Percentiles rank a stretch among this genome's conserved stretches.
phyloP scores from a whole-genome alignment of 73 alveolate genomes.

The Paramecium tetraurelia region DNA sequence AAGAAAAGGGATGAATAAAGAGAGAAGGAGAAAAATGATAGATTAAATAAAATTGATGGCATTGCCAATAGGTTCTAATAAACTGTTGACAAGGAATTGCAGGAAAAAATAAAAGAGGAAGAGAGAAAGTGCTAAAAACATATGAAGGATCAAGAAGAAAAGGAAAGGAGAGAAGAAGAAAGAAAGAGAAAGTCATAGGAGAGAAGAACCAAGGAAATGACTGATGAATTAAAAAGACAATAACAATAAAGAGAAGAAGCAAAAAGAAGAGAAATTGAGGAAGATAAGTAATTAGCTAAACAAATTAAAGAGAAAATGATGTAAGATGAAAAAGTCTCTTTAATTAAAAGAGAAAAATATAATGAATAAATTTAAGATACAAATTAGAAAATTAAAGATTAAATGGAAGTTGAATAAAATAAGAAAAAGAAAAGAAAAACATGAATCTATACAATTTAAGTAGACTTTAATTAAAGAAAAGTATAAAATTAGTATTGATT shows the following conservation, averaged over 20 bases:
- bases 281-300: not conserved
- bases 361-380: not conserved
- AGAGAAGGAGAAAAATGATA: conserved; percentile 23
- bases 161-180: not conserved
- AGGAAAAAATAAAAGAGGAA: not conserved
- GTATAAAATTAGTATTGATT: not conserved
- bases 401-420: not conserved
- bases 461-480: not conserved
- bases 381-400: not conserved
- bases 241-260: not conserved
- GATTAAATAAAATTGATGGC: not conserved
- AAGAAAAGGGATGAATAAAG: not conserved
- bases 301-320: not conserved
- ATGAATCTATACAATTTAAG: not conserved
- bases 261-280: not conserved
- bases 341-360: not conserved
- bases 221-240: conserved; percentile 4
- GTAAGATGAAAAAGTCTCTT: not conserved
- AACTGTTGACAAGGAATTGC: conserved; percentile 17
- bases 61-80: not conserved
- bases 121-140: not conserved
- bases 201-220: conserved; percentile 20
- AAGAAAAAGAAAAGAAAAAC: not conserved
- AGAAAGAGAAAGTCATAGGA: not conserved
- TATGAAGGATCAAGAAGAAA: not conserved